phyloP scores from a whole-genome alignment of 1,284 basidiomycete genomes.

The Polyporus tsugae region DNA sequence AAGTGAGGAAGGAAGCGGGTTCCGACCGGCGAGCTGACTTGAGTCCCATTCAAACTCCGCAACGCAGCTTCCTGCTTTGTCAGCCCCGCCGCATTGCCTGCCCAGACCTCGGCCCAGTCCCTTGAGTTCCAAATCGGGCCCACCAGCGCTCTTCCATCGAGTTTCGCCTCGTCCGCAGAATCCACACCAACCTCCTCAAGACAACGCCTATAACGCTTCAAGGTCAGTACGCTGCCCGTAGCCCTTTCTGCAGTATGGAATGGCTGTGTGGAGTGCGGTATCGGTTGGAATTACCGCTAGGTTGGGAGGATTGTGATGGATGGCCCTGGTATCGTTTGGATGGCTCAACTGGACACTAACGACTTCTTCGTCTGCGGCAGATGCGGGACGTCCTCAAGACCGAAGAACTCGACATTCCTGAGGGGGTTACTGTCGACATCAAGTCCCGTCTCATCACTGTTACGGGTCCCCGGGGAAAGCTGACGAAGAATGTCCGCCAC shows the following conservation, averaged over 20 bases:
- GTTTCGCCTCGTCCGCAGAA: constrained; percentile 28
- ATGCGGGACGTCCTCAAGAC: constrained; percentile 94
- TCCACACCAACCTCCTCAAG: constrained; percentile 43
- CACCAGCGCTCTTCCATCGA: constrained; percentile 20
- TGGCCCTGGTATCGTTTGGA: constrained; percentile 37
- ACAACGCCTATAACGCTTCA: constrained; percentile 35
- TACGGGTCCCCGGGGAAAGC: constrained; percentile 88
- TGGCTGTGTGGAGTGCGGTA: constrained; percentile 11
- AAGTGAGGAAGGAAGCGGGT: constrained; percentile 46
- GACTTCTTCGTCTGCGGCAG: constrained; percentile 47
- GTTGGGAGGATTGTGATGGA: constrained; percentile 40
- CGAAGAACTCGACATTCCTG: constrained; percentile 93
- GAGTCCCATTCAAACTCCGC: constrained; percentile 41
- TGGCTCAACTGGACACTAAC: constrained; percentile 35
- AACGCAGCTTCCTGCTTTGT: constrained; percentile 25
- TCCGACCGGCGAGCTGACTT: constrained; percentile 39
- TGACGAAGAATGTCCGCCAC: constrained; percentile 93
- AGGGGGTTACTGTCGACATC: constrained; percentile 84
- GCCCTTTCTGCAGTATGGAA: constrained; percentile 18
- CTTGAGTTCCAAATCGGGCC: constrained; percentile 23
- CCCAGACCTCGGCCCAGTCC: constrained; percentile 36
- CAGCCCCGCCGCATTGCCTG: constrained; percentile 14
- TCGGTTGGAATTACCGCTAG: constrained; percentile 17
- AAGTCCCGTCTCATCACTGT: constrained; percentile 93
- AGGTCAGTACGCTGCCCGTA: constrained; percentile 41